phyloP scores from a whole-genome alignment of 306 rosid genomes.

The Amphicarpaea edgeworthii region DNA sequence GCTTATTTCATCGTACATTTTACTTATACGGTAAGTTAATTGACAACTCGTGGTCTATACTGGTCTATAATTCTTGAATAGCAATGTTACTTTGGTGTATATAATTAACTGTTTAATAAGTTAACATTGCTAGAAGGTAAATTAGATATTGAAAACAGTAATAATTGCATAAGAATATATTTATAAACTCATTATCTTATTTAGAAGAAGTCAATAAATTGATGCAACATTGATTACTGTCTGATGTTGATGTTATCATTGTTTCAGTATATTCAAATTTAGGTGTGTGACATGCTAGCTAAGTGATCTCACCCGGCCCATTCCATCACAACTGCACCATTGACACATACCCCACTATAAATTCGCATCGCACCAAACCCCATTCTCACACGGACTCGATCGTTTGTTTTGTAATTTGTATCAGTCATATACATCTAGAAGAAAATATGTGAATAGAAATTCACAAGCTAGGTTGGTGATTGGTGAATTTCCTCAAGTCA shows the following conservation, averaged over 20 bases:
- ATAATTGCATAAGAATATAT: not conserved
- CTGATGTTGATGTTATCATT: constrained; percentile 15
- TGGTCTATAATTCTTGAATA: not conserved
- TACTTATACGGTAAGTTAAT: not conserved
- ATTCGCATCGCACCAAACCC: constrained; percentile 17
- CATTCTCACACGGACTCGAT: not conserved
- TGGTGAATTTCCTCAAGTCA: constrained; percentile 32
- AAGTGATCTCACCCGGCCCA: constrained; percentile 17
- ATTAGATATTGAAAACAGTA: not conserved
- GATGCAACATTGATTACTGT: too few species aligned
- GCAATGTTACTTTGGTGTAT: not conserved
- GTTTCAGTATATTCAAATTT: not conserved
- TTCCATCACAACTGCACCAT: not conserved
- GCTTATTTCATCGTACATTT: not conserved
- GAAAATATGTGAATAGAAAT: constrained; percentile 25
- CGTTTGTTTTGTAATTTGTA: not conserved
- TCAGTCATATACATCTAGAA: not conserved
- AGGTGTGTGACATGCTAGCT: not conserved
- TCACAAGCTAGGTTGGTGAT: too few species aligned
- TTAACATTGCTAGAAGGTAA: not conserved
- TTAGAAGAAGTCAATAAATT: not conserved
- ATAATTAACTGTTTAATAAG: not conserved
- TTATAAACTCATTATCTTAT: not conserved
- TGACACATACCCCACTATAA: constrained; percentile 17
- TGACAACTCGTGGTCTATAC: not conserved